These are phyloP conservation scores for Epicoccum nigrum DNA, from an alignment of 2,329 filamentous ascomycete genomes.

Conservation along the genomic window DNA sequence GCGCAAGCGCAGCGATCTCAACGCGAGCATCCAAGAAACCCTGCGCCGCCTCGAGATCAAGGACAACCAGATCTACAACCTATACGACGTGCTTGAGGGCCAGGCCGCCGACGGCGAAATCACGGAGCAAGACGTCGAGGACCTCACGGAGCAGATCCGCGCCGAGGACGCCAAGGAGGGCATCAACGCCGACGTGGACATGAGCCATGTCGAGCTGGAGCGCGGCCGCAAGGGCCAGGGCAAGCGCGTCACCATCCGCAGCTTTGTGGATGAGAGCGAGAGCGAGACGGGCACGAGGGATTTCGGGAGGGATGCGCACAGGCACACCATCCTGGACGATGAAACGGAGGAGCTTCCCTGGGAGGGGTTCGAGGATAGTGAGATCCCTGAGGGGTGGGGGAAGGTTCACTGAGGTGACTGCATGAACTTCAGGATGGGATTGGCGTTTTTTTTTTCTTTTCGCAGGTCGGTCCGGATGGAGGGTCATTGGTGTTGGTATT, in stretches of 20 bases:
- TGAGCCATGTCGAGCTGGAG: slow-evolving; percentile 33
- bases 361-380: slow-evolving; percentile 46
- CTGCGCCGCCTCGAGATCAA: slow-evolving; percentile 72
- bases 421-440: background rate
- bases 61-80: slow-evolving; percentile 77
- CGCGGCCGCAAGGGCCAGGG: slow-evolving; percentile 38
- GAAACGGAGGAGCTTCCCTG: slow-evolving; percentile 48
- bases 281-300: slow-evolving; percentile 31
- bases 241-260: slow-evolving; percentile 48
- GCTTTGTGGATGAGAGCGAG: slow-evolving; percentile 40
- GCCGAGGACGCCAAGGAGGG: slow-evolving; percentile 40
- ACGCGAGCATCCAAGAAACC: slow-evolving; percentile 65
- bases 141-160: slow-evolving; percentile 51
- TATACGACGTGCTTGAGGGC: slow-evolving; percentile 84
- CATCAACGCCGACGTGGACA: slow-evolving; percentile 7
- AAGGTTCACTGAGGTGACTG: background rate
- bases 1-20: slow-evolving; percentile 66
- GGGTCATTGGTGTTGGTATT: slow-evolving; percentile 1
- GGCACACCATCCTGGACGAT: slow-evolving; percentile 19
- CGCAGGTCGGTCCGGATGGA: background rate
- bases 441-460: slow-evolving; percentile 13
- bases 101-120: slow-evolving; percentile 66
- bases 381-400: slow-evolving; percentile 16
- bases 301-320: slow-evolving; percentile 14
- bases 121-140: slow-evolving; percentile 50